A percentile compares a stretch with the other conserved stretches of the same genome.
phyloP scores from a whole-genome alignment of 768 basidiomycete species.

The Rhodotorula sphaerocarpa region DNA sequence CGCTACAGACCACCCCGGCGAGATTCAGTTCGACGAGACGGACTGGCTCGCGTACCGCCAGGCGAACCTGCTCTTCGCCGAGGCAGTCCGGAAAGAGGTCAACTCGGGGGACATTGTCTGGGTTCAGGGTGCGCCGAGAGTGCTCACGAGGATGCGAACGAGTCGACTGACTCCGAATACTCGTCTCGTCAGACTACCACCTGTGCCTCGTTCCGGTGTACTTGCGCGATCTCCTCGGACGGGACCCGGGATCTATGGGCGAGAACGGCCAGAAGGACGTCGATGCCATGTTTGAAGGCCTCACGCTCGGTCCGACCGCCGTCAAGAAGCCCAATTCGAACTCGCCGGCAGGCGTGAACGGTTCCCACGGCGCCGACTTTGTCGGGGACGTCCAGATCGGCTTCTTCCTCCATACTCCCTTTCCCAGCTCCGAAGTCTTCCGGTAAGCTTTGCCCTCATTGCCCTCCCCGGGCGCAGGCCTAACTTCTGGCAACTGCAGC shows the following conservation, averaged over 20 bases:
- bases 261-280: slow-evolving; percentile 58
- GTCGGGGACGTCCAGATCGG: slow-evolving; percentile 69
- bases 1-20: slow-evolving; percentile 65
- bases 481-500: slow-evolving; percentile 50
- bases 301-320: slow-evolving; percentile 40
- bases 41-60: slow-evolving; percentile 97
- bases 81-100: slow-evolving; percentile 70
- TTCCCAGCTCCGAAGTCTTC: slow-evolving; percentile 96
- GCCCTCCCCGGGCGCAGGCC: too few species aligned
- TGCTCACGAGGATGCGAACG: too few species aligned
- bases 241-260: slow-evolving; percentile 46
- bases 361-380: slow-evolving; percentile 22
- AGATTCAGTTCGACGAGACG: slow-evolving; percentile 99
- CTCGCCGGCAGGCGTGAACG: slow-evolving; percentile 25
- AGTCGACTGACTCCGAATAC: not conserved
- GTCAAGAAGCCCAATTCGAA: not conserved
- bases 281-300: slow-evolving; percentile 62
- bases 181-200: slow-evolving; percentile 61
- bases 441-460: slow-evolving; percentile 51
- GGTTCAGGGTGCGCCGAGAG: slow-evolving; percentile 58
- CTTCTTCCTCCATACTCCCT: slow-evolving; percentile 96
- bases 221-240: slow-evolving; percentile 69
- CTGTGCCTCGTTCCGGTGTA: slow-evolving; percentile 97
- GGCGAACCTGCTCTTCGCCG: slow-evolving; percentile 89
- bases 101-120: slow-evolving; percentile 88